Percentiles rank a stretch among this genome's conserved stretches.
Conservation (phyloP, 345 rosid genomes). For the Limnanthes douglasii region DNA sequence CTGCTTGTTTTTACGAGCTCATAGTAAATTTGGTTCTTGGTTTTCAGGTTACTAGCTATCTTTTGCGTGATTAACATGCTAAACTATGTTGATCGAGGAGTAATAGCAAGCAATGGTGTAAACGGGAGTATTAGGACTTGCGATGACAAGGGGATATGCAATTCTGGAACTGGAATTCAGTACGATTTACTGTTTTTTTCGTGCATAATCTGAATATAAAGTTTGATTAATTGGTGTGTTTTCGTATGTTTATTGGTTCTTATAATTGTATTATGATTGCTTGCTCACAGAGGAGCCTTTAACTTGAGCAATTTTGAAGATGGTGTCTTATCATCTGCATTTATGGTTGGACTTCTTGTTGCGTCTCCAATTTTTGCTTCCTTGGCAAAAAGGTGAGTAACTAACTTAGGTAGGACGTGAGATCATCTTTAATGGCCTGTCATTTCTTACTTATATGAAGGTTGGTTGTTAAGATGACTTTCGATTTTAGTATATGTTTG, state of each 20-base stretch:
- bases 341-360: conserved; percentile 92
- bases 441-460: no score
- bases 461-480: no score
- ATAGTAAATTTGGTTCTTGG: no score
- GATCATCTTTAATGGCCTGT: no score
- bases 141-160: conserved; percentile 54
- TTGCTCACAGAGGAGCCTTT: conserved; percentile 53
- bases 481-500: no score
- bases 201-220: not conserved
- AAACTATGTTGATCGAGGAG: conserved; percentile 84
- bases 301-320: conserved; percentile 76
- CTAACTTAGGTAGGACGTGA: no score
- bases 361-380: conserved; percentile 93
- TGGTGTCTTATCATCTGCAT: conserved; percentile 87
- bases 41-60: conserved; percentile 70
- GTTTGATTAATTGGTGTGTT: not conserved
- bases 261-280: conserved; percentile 3
- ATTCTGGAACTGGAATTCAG: conserved; percentile 83
- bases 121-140: conserved; percentile 65
- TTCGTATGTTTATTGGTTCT: not conserved
- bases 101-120: conserved; percentile 94
- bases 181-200: conserved; percentile 8
- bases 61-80: conserved; percentile 78
- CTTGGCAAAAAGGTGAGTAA: conserved; percentile 56
- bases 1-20: no score